Percentiles rank a stretch among this genome's conserved stretches.
These are phyloP conservation scores for Noccaea bulbosa DNA, from an alignment of 345 rosid species.

Conservation along the genomic window DNA sequence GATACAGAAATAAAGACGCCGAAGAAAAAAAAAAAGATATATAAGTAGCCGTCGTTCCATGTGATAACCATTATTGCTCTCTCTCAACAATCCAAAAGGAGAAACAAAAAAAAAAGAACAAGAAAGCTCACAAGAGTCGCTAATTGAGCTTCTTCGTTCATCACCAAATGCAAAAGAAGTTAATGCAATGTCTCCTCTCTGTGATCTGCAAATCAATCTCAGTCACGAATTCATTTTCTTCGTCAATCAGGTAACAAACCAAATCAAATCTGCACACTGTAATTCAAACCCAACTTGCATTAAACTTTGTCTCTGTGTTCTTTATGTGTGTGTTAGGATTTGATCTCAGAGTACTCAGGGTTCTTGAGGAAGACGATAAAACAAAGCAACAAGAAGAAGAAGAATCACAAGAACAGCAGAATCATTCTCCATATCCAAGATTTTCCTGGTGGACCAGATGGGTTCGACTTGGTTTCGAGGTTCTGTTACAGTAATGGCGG, in stretches of 20 bases:
- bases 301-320: conserved; percentile 31
- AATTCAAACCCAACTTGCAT: neutral
- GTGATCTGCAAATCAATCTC: conserved; percentile 57
- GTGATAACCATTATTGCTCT: conserved; percentile 41
- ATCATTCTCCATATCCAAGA: conserved; percentile 51
- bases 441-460: conserved; percentile 73
- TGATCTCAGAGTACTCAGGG: conserved; percentile 56
- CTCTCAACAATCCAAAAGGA: conserved; percentile 40
- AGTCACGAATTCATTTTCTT: conserved; percentile 56
- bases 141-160: conserved; percentile 25
- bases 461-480: conserved; percentile 68
- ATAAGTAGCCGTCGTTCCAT: conserved; percentile 40
- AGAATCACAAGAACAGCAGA: conserved; percentile 47
- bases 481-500: conserved; percentile 68
- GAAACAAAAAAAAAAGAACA: conserved; percentile 17
- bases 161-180: conserved; percentile 44
- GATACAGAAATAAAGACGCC: neutral
- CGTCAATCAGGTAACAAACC: conserved; percentile 54
- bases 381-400: conserved; percentile 52
- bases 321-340: conserved; percentile 42
- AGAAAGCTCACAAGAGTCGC: conserved; percentile 34
- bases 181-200: conserved; percentile 51
- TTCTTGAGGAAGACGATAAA: conserved; percentile 60
- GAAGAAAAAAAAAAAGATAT: conserved; percentile 6
- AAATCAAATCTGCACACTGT: neutral